Evolutionary conservation across 2,329 filamentous ascomycete genomes (phyloP), one percentile per base, ranked within the genome.

Genomic region (Rhynchosporium agropyri): DNA sequence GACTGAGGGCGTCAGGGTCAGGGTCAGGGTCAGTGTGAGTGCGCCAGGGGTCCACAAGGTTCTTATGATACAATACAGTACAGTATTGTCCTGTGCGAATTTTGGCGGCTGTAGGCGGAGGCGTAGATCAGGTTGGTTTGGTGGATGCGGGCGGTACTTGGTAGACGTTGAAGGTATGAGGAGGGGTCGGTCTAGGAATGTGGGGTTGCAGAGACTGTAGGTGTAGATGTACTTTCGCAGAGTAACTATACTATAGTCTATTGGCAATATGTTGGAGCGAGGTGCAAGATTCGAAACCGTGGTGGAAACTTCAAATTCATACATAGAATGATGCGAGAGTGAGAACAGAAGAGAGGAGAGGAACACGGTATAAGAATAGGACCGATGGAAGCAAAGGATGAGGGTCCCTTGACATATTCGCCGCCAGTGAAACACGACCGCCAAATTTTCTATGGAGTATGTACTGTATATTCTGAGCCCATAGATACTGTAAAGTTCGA

Each of bases 41-140:
- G 5, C n/a, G 50, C 36, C 36, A 54, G 51, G 51, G 51, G 33
- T 42, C 40, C 48, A 28, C 29, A 50, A 50, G 29, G 36, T 42
- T 40, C 8, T 54, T 36, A 28, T 28, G 40, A 28, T 54, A 36
- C 38, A 40, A 20, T 20, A 20, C 20, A 20, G 20, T 20, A 20
- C 20, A 20, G 20, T 20, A 20, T 20, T 20, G 20, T 20, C 20
- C 20, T 20, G 20, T 20, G 20, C 20, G 51, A 54, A 28, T 40
- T 40, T 42, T 54, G 51, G 51, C 20, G 51, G 51, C 36, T 54
- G 51, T 54, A 54, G 2, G 51, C 29, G 20, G 51, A 54, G 51
- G 51, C 33, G 51, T 54, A 54, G 33, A 54, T 28, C 15, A 10
- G 26, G 36, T 13, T 26, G 51, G 20, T 46, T 20, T 5, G 13